Conservation (phyloP, 345 rosid species). For the Eutrema yunnanense region DNA sequence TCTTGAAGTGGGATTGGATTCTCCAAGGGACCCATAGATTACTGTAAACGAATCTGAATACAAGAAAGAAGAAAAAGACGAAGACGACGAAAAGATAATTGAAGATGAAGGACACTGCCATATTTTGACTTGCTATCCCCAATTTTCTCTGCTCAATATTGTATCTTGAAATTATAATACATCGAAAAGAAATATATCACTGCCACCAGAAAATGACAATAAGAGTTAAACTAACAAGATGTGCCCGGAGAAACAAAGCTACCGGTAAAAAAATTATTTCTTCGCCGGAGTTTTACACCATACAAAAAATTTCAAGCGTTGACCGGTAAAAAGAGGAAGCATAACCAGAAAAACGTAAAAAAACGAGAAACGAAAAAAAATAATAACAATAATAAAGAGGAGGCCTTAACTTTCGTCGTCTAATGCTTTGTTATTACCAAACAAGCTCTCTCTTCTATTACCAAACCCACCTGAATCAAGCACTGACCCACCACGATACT, state of each 20-base stretch:
- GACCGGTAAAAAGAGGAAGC: conserved; percentile 1
- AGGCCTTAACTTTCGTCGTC: conserved; percentile 47
- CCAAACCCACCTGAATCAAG: conserved; percentile 55
- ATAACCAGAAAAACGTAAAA: background rate
- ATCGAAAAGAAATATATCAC: background rate
- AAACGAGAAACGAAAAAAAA: background rate
- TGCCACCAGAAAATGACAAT: background rate
- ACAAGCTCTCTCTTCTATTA: conserved; percentile 60
- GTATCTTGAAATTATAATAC: conserved; percentile 5
- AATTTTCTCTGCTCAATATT: background rate
- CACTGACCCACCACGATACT: conserved; percentile 46
- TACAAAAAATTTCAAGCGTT: conserved; percentile 6
- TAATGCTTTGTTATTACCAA: conserved; percentile 47
- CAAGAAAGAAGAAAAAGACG: conserved; percentile 12
- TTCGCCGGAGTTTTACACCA: conserved; percentile 11
- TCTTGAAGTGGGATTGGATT: conserved; percentile 52
- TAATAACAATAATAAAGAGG: background rate
- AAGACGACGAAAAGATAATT: conserved; percentile 5
- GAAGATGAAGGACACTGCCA: conserved; percentile 13
- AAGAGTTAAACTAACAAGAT: background rate
- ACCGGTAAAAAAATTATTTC: background rate
- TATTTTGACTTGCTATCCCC: background rate
- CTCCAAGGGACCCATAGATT: conserved; percentile 49
- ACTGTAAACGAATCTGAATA: conserved; percentile 34
- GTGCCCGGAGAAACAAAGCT: background rate